Evolutionary conservation across 2,329 filamentous ascomycete genomes (phyloP).

Genomic region (Nemania abortiva): DNA sequence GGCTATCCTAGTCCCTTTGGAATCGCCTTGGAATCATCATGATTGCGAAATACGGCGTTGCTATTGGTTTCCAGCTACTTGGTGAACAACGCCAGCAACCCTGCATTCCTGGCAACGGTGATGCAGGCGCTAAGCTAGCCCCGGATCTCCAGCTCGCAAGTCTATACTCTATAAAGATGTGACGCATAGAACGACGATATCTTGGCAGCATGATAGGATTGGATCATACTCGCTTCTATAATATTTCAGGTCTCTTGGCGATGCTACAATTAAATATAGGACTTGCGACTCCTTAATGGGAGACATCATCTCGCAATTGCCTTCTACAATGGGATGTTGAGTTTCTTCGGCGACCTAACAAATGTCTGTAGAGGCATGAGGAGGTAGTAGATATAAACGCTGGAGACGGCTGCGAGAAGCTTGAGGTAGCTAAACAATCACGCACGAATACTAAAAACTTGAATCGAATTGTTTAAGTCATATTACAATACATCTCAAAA

Average conservation of each 20-base stretch:
- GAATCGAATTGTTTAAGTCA: too few relatives aligned
- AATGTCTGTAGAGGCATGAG: neutral
- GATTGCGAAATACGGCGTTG: neutral
- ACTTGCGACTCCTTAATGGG: neutral
- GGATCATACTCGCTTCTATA: neutral
- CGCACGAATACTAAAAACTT: too few relatives aligned
- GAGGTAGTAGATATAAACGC: constrained; percentile 1
- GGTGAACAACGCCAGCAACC: neutral
- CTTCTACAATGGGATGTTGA: constrained; percentile 13
- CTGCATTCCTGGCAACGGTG: neutral
- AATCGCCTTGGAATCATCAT: neutral
- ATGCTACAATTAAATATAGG: neutral
- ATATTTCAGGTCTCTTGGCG: neutral
- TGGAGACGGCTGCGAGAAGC: neutral
- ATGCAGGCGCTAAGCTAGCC: neutral
- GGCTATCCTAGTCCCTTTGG: neutral
- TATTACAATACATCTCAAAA: neutral
- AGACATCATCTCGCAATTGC: constrained; percentile 19
- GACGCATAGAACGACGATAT: neutral
- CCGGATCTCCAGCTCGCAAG: constrained; percentile 11
- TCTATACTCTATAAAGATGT: constrained; percentile 6
- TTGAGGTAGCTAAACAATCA: neutral
- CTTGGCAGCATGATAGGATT: neutral
- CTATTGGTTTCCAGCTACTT: neutral
- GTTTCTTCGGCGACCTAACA: neutral